Evolutionary conservation across 768 basidiomycete genomes (phyloP).

Genomic region (Gyrodon lividus): DNA sequence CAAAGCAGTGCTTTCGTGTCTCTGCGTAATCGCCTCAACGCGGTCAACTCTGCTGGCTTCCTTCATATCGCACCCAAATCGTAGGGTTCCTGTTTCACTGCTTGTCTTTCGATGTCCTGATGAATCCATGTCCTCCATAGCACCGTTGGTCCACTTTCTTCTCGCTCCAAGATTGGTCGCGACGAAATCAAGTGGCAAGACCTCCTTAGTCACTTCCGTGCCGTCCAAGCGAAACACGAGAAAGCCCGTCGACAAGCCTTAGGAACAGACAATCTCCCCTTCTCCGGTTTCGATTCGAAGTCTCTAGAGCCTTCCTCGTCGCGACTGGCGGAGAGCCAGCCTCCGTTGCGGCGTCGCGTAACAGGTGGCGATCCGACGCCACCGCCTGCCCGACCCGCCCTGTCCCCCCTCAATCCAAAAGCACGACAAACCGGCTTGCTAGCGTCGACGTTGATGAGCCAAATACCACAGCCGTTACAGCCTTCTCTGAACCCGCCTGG

Average conservation of each 20-base stretch:
- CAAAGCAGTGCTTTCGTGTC: slow-evolving; percentile 97
- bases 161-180: slow-evolving; percentile 74
- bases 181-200: slow-evolving; percentile 99
- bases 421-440: slow-evolving; percentile 50
- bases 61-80: slow-evolving; percentile 85
- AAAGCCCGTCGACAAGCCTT: slow-evolving; percentile 80
- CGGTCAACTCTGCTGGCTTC: slow-evolving; percentile 94
- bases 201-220: slow-evolving; percentile 86
- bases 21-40: slow-evolving; percentile 88
- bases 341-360: slow-evolving; percentile 58
- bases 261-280: slow-evolving; percentile 58
- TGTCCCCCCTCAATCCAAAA: slow-evolving; percentile 76
- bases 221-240: slow-evolving; percentile 88
- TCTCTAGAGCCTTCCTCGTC: slow-evolving; percentile 19
- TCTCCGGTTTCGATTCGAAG: slow-evolving; percentile 43
- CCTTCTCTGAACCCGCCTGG: slow-evolving; percentile 11
- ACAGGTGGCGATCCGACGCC: slow-evolving; percentile 48
- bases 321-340: slow-evolving; percentile 32
- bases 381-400: slow-evolving; percentile 39
- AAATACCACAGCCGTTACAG: slow-evolving; percentile 33
- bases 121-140: slow-evolving; percentile 31
- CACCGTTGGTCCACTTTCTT: slow-evolving; percentile 37
- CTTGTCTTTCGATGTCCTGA: too few species aligned
- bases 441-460: slow-evolving; percentile 36
- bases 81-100: slow-evolving; percentile 41